A percentile compares a stretch with the other conserved stretches of the same genome.
These are phyloP conservation scores for Austroboletus eburneus DNA, from an alignment of 768 basidiomycete genomes.

Conservation along the genomic window DNA sequence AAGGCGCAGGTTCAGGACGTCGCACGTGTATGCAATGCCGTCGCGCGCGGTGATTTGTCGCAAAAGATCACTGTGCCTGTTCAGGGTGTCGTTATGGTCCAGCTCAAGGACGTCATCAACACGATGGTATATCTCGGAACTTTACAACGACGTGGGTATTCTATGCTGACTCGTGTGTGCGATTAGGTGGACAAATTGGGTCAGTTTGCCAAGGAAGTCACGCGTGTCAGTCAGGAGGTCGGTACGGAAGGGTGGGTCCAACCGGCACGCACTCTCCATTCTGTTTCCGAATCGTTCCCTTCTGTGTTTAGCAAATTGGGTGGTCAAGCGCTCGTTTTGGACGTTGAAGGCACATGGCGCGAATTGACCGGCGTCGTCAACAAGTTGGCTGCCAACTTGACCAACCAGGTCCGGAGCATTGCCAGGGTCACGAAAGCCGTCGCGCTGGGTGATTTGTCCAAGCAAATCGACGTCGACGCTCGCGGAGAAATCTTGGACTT, in stretches of 20 bases:
- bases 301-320: slow-evolving; percentile 58
- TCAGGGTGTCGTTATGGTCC: slow-evolving; percentile 75
- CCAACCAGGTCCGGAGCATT: slow-evolving; percentile 53
- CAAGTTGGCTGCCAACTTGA: slow-evolving; percentile 75
- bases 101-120: slow-evolving; percentile 77
- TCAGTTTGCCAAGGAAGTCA: slow-evolving; percentile 89
- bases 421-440: slow-evolving; percentile 69
- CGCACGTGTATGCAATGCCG: slow-evolving; percentile 76
- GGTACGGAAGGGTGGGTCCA: slow-evolving; percentile 64
- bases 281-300: slow-evolving; percentile 13
- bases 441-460: slow-evolving; percentile 82
- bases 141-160: slow-evolving; percentile 1
- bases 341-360: slow-evolving; percentile 89
- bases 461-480: slow-evolving; percentile 89
- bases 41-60: slow-evolving; percentile 69
- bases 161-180: slow-evolving; percentile 9
- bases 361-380: slow-evolving; percentile 82
- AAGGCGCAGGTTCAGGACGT: slow-evolving; percentile 85
- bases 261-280: slow-evolving; percentile 1
- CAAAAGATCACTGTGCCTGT: slow-evolving; percentile 79
- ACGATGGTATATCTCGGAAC: slow-evolving; percentile 45
- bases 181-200: slow-evolving; percentile 64
- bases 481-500: slow-evolving; percentile 87
- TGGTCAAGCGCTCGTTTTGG: slow-evolving; percentile 80
- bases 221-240: slow-evolving; percentile 80